phyloP scores from a whole-genome alignment of 805 yeast species.

The Torulaspora quercuum region DNA sequence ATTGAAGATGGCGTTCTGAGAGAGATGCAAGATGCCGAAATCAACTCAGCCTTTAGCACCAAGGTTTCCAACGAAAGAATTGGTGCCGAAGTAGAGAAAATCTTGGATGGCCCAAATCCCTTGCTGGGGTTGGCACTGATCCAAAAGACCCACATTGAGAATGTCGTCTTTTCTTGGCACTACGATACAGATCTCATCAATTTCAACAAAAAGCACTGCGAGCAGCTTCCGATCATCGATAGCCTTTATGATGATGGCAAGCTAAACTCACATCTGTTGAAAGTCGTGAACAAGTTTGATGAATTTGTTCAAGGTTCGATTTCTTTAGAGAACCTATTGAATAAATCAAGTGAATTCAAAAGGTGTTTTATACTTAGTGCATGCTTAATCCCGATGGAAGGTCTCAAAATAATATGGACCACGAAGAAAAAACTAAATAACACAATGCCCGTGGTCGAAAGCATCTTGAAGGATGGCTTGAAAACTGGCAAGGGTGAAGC shows the following conservation, averaged over 20 bases:
- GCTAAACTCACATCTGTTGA: constrained; percentile 15
- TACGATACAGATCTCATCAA: constrained; percentile 23
- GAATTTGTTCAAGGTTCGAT: constrained; percentile 11
- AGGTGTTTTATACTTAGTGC: constrained; percentile 21
- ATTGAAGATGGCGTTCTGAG: constrained; percentile 55
- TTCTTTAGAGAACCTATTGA: constrained; percentile 2
- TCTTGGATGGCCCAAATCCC: constrained; percentile 61
- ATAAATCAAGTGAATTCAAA: constrained; percentile 15
- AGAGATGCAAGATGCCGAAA: constrained; percentile 61
- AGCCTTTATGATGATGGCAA: constrained; percentile 18
- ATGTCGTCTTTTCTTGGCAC: constrained; percentile 52
- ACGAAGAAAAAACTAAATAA: constrained; percentile 30
- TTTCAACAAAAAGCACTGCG: constrained; percentile 24
- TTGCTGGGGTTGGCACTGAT: constrained; percentile 60
- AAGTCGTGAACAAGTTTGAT: constrained; percentile 8
- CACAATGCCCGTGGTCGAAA: constrained; percentile 35
- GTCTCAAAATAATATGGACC: constrained; percentile 25
- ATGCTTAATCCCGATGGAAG: constrained; percentile 26
- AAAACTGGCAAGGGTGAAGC: constrained; percentile 58
- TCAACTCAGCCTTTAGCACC: constrained; percentile 55
- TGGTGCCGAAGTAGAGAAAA: constrained; percentile 80
- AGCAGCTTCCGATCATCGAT: constrained; percentile 18
- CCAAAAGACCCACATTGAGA: constrained; percentile 51
- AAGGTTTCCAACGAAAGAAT: constrained; percentile 90
- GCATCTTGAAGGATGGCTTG: constrained; percentile 64